These are phyloP conservation scores for Microdochium nivale DNA, from an alignment of 2,329 filamentous ascomycete genomes.

Conservation along the genomic window DNA sequence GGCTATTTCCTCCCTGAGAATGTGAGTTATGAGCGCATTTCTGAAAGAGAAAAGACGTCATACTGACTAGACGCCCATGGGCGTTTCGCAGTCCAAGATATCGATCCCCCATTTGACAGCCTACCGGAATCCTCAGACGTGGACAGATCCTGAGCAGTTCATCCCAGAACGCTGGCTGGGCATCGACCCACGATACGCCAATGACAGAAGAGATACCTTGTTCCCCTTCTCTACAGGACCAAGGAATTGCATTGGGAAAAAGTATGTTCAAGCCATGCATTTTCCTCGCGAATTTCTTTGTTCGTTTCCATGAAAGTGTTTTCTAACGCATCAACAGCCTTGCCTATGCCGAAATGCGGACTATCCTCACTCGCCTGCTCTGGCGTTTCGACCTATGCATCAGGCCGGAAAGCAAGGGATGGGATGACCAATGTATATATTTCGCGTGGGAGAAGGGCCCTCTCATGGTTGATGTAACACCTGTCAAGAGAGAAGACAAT, in stretches of 20 bases:
- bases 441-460: slow-evolving; percentile 30
- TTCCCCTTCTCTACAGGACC: slow-evolving; percentile 40
- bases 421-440: slow-evolving; percentile 28
- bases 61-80: not conserved
- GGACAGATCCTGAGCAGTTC: slow-evolving; percentile 26
- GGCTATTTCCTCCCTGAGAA: not conserved
- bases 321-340: slow-evolving; percentile 20
- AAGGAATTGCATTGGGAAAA: slow-evolving; percentile 40
- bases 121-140: slow-evolving; percentile 21
- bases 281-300: not conserved
- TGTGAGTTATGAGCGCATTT: not conserved
- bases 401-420: slow-evolving; percentile 23
- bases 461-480: slow-evolving; percentile 25
- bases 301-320: not conserved
- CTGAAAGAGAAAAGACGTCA: not conserved
- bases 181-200: slow-evolving; percentile 22
- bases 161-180: slow-evolving; percentile 29
- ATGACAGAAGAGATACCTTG: slow-evolving; percentile 32
- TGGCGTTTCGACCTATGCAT: slow-evolving; percentile 40
- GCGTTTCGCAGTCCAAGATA: not conserved
- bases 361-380: slow-evolving; percentile 36
- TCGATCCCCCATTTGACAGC: not conserved
- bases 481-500: slow-evolving; percentile 7
- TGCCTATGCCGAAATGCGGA: slow-evolving; percentile 39
- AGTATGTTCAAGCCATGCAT: slow-evolving; percentile 23